Evolutionary conservation across 2,329 filamentous ascomycete genomes (phyloP).

Genomic region (Lojkania enalia): DNA sequence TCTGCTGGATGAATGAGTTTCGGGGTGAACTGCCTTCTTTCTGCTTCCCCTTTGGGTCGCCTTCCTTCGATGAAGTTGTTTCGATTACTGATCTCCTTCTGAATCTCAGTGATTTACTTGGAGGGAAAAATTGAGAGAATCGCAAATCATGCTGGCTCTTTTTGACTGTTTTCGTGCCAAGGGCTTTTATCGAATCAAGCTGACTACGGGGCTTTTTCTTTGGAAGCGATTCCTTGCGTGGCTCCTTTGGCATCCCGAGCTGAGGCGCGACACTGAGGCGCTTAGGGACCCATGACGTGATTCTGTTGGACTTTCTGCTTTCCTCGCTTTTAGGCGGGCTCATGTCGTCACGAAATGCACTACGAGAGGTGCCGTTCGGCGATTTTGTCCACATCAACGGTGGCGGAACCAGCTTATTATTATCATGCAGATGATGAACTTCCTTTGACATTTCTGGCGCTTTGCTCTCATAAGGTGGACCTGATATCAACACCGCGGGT

Average conservation of each 20-base stretch:
- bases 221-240: too few species aligned
- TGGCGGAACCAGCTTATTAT: constrained; percentile 15
- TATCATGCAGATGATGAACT: constrained; percentile 8
- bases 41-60: neutral
- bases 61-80: neutral
- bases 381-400: constrained; percentile 28
- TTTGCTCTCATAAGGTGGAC: neutral
- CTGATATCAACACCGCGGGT: constrained; percentile 8
- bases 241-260: neutral
- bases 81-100: too few species aligned
- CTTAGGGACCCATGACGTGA: constrained; percentile 21
- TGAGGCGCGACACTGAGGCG: constrained; percentile 11
- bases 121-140: constrained; percentile 16
- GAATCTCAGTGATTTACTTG: constrained; percentile 4
- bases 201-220: too few species aligned
- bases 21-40: too few species aligned
- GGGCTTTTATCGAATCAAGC: too few species aligned
- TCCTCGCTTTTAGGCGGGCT: neutral
- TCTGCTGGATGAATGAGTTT: too few species aligned
- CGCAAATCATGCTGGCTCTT: constrained; percentile 7
- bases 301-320: constrained; percentile 11
- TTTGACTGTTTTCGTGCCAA: constrained; percentile 5
- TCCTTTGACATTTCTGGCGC: constrained; percentile 1
- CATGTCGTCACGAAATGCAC: constrained; percentile 3
- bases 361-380: constrained; percentile 5